Evolutionary conservation across 306 rosid genomes (phyloP), one percentile per base, ranked within the genome.

Genomic region (Ceratonia siliqua): DNA sequence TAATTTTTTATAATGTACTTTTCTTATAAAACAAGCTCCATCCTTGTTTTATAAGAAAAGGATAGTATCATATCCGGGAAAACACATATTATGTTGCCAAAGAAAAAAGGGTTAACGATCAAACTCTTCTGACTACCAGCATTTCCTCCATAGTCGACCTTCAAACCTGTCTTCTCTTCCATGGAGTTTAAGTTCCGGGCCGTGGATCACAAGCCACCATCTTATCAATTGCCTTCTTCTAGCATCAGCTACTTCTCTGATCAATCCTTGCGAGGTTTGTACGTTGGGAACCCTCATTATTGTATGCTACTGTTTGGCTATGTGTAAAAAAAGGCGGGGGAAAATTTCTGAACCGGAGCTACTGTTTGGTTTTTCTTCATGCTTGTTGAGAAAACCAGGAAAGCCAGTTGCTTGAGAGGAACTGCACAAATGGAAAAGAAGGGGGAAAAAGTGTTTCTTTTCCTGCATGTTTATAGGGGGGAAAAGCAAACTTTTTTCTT

Each of bases 151-250:
- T 28, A 28, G 4, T 4, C 32, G 4, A 28, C 2, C 32, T 4
- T 28, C 32, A 4, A 28, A 28, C 32, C 32, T 28, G 32, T 2
- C 2, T 61, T 8, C 9, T 36, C 8, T n/a, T 0, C 45, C 2
- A 87, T 87, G 91, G 89, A 87, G 15, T 87, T 85, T 78, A 85
- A 75, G 67, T 85, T 80, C 20, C 77, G 86, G 5, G 79, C 82
- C 1, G 48, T 41, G 0, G 86, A 85, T 17, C 50, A 45, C 8
- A 62, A 52, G 12, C 82, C 77, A 10, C 32, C 64, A 4, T 11
- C 62, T 8, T 4, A 5, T 12, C 56, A 27, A 55, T 5, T 81
- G 42, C 43, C 75, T 75, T 11, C 53, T 12, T 22, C 75, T 6
- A 15, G 35, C 36, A 0, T 3, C 65, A 11, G 43, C 32, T 76